Percentiles rank a stretch among this genome's conserved stretches.
Conservation (phyloP, 2,329 filamentous ascomycete species). For the Berkeleyomyces basicola region DNA sequence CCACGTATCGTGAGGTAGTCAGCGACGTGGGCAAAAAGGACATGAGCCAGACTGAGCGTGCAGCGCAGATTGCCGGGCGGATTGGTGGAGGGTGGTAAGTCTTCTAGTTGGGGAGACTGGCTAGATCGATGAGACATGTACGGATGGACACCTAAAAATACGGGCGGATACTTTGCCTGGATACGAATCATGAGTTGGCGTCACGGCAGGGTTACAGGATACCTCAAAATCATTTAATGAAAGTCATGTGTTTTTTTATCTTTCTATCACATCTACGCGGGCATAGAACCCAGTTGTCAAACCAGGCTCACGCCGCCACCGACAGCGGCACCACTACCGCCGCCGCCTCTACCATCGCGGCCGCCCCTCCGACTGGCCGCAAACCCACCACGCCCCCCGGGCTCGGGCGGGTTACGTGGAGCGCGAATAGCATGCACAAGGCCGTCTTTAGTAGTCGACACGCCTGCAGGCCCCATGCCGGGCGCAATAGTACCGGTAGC, state of each 20-base stretch:
- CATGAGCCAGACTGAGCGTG: constrained; percentile 55
- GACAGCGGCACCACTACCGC: not conserved
- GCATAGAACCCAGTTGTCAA: not conserved
- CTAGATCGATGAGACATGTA: not conserved
- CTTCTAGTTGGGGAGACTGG: not conserved
- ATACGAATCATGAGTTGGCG: not conserved
- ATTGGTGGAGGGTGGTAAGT: constrained; percentile 81
- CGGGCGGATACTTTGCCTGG: not conserved
- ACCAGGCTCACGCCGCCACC: constrained; percentile 6
- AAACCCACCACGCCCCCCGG: constrained; percentile 59
- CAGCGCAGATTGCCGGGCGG: constrained; percentile 76
- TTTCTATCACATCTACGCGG: not conserved
- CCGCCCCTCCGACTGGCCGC: constrained; percentile 23
- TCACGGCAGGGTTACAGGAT: not conserved
- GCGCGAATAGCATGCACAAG: constrained; percentile 54
- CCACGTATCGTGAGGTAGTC: constrained; percentile 79
- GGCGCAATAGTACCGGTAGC: not conserved
- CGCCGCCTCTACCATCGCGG: not conserved
- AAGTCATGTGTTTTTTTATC: not conserved
- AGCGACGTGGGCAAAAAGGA: constrained; percentile 80
- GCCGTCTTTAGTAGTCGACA: constrained; percentile 40
- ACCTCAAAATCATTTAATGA: not conserved
- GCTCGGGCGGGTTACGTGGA: constrained; percentile 58
- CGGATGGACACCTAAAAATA: not conserved
- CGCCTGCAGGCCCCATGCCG: constrained; percentile 21